These are phyloP conservation scores for Hypseocharis bilobata DNA, from an alignment of 441 rosid genomes.

Conservation along the genomic window DNA sequence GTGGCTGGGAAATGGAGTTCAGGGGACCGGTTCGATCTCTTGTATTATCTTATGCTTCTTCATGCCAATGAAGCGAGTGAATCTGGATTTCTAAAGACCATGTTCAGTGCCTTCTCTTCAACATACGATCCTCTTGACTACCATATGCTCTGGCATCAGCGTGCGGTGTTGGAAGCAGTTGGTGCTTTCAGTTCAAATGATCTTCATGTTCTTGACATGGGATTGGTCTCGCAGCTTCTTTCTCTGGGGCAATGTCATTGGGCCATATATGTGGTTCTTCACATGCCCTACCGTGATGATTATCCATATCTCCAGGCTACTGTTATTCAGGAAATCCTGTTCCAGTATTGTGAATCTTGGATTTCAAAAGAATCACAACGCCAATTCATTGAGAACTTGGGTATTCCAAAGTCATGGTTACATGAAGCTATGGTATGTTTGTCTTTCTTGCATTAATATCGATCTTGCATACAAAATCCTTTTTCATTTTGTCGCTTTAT, in stretches of 20 bases:
- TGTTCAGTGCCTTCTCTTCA: constrained; percentile 87
- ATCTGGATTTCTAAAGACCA: constrained; percentile 52
- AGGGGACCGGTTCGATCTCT: constrained; percentile 56
- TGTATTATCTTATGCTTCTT: constrained; percentile 93
- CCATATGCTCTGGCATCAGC: constrained; percentile 98
- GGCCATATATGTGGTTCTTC: constrained; percentile 91
- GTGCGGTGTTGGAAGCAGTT: constrained; percentile 67
- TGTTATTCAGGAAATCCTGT: constrained; percentile 76
- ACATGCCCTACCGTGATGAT: constrained; percentile 60
- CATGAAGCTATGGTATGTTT: constrained; percentile 83
- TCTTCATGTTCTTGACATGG: constrained; percentile 91
- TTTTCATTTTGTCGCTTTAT: constrained; percentile 9
- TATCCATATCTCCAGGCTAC: constrained; percentile 67
- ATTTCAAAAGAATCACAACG: constrained; percentile 64
- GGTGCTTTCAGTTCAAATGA: constrained; percentile 71
- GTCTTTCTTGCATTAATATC: constrained; percentile 15
- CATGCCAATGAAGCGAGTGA: constrained; percentile 59
- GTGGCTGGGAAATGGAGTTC: constrained; percentile 31
- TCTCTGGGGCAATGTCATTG: constrained; percentile 75
- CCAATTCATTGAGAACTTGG: constrained; percentile 63
- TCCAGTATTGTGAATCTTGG: constrained; percentile 88
- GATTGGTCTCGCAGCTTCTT: constrained; percentile 74
- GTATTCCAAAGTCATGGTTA: constrained; percentile 75
- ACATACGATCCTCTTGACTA: constrained; percentile 90
- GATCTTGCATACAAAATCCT: constrained; percentile 1